Conservation (phyloP, 2,329 filamentous ascomycete genomes). For the Paecilomyces formosus region DNA sequence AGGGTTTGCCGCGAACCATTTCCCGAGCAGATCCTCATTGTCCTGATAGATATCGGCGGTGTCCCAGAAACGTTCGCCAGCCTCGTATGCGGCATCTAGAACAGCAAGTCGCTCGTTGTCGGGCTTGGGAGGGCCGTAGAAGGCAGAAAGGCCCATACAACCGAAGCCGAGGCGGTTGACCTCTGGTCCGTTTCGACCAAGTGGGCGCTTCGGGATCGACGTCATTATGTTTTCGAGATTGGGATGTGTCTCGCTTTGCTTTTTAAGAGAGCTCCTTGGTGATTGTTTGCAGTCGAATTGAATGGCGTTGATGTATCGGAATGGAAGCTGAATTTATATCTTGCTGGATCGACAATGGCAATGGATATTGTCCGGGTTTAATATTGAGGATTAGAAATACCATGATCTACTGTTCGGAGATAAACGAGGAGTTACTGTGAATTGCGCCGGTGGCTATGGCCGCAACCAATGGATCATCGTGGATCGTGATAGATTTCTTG, state of each 20-base stretch:
- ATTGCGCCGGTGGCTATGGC: no score
- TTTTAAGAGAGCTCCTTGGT: not conserved
- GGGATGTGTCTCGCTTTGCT: not conserved
- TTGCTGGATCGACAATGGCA: not conserved
- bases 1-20: constrained; percentile 1
- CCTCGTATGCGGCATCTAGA: constrained; percentile 3
- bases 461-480: no score
- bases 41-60: constrained; percentile 4
- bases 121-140: not conserved
- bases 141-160: not conserved
- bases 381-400: not conserved
- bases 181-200: not conserved
- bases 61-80: constrained; percentile 7
- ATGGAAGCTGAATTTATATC: not conserved
- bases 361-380: not conserved
- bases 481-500: no score
- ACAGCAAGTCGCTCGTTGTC: constrained; percentile 7
- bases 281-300: not conserved
- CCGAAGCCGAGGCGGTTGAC: not conserved
- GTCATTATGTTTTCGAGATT: not conserved
- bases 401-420: not conserved
- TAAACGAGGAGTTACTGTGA: not conserved
- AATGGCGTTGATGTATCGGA: not conserved
- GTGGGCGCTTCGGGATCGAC: not conserved
- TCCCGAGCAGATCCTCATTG: constrained; percentile 2